A percentile compares a stretch with the other conserved stretches of the same genome.
Conservation (phyloP, 2,329 filamentous ascomycete species). For the Pseudopyricularia cyperi region DNA sequence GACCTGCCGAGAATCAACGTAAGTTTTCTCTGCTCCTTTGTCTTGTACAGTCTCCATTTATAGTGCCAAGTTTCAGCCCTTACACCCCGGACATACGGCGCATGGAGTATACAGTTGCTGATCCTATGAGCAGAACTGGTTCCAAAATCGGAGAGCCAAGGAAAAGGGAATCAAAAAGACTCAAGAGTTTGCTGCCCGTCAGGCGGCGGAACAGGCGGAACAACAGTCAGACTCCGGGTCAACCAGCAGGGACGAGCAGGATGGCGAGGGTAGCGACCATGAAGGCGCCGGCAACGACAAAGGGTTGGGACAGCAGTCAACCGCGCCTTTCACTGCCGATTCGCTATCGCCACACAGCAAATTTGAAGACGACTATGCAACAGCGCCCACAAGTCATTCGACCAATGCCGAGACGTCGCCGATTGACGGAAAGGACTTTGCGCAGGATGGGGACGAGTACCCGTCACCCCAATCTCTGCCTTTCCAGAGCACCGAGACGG, state of each 20-base stretch:
- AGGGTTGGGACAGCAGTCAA: slow-evolving; percentile 16
- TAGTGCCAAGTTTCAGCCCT: not conserved
- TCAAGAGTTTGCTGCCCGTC: slow-evolving; percentile 32
- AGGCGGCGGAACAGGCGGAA: slow-evolving; percentile 21
- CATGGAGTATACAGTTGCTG: slow-evolving; percentile 10
- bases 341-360: not conserved
- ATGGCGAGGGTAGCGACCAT: slow-evolving; percentile 13
- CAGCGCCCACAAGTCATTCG: slow-evolving; percentile 1
- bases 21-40: slow-evolving; percentile 10
- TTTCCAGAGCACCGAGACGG: slow-evolving; percentile 1
- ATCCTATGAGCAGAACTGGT: slow-evolving; percentile 45
- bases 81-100: not conserved
- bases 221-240: slow-evolving; percentile 15
- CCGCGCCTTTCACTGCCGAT: slow-evolving; percentile 18
- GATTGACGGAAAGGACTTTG: not conserved
- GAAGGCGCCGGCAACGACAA: slow-evolving; percentile 11
- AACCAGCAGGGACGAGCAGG: slow-evolving; percentile 14
- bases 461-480: slow-evolving; percentile 10
- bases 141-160: slow-evolving; percentile 52
- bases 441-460: slow-evolving; percentile 6
- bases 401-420: not conserved
- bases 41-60: slow-evolving; percentile 6
- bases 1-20: slow-evolving; percentile 53
- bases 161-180: slow-evolving; percentile 51
- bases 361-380: slow-evolving; percentile 2